Evolutionary conservation across 2,329 filamentous ascomycete species (phyloP), one percentile per base, ranked within the genome.

Genomic region (Akanthomyces dipterigenus): DNA sequence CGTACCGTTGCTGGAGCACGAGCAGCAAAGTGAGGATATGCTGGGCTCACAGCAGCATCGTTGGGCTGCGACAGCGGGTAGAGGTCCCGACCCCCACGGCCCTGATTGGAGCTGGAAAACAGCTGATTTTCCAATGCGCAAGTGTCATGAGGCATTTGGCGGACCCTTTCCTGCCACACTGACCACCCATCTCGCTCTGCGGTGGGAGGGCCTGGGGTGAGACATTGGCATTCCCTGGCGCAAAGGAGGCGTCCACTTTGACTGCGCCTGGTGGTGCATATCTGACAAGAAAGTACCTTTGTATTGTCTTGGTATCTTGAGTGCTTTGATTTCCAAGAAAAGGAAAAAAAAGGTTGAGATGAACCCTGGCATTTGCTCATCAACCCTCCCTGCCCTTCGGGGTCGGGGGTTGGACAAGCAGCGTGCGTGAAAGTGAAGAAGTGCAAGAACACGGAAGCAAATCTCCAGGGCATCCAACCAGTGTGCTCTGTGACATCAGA

Each of bases 221-320:
- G 59, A 61, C 59, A 61, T 61, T 50, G 50, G 59, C 59, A 61
- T 61, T 61, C 59, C 36, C 51, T 55, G 45, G 59, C 36, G 51
- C 24, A 31, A 56, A 56, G 6, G 51, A 55, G 43, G 59, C 43
- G 50, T 49, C 42, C 20, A 48, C 36, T 20, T 20, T 43, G 46
- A n/a, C 43, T 50, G 31, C n/a, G 22, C 16, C 18, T n/a, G 28
- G n/a, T 48, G 40, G 38, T 48, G 51, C 53, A 49, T 61, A 55
- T 49, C 59, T 56, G 59, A 56, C 59, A 61, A 45, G 59, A 56
- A 61, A 51, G 59, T 61, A 61, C 45, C 58, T 50, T 26, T 20
- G 59, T 55, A 61, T 61, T 61, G 59, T 61, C 53, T 56, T 50
- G 26, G 18, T n/a, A 7, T 20, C 8, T 9, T 5, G 43, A 24